Conservation (phyloP, 2,329 filamentous ascomycete genomes). For the Sporothrix luriei region DNA sequence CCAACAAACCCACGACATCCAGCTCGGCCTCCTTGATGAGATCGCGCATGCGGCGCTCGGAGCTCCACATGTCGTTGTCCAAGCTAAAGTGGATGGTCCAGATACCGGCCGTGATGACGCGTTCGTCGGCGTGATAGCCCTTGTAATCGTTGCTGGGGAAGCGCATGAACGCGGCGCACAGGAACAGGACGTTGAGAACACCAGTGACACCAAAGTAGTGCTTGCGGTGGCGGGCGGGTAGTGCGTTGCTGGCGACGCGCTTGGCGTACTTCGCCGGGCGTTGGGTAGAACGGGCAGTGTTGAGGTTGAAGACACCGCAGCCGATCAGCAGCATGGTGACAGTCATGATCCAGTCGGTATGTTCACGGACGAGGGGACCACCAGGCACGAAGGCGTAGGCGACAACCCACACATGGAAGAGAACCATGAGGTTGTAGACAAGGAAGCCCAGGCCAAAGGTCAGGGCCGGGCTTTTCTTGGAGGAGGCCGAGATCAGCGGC, state of each 20-base stretch:
- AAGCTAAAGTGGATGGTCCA: constrained; percentile 99
- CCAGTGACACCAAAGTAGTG: constrained; percentile 63
- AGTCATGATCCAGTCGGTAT: constrained; percentile 93
- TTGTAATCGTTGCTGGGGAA: constrained; percentile 92
- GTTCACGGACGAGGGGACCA: constrained; percentile 87
- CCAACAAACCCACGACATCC: constrained; percentile 93
- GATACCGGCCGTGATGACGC: constrained; percentile 88
- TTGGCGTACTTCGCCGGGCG: constrained; percentile 46
- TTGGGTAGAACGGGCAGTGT: constrained; percentile 48
- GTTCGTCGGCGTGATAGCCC: constrained; percentile 85
- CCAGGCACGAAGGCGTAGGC: constrained; percentile 98
- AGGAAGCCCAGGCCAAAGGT: constrained; percentile 90
- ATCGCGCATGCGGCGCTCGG: constrained; percentile 89
- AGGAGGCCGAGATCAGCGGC: constrained; percentile 72
- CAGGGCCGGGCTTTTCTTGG: constrained; percentile 72
- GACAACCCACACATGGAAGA: constrained; percentile 99
- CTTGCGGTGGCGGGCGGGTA: constrained; percentile 51
- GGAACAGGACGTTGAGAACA: constrained; percentile 76
- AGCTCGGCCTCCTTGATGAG: constrained; percentile 90
- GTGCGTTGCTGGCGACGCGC: constrained; percentile 35
- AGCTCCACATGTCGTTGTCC: constrained; percentile 99
- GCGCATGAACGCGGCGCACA: constrained; percentile 80
- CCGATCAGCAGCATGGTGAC: constrained; percentile 83
- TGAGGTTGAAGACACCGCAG: constrained; percentile 76
- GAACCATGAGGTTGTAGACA: constrained; percentile 87